Evolutionary conservation across 768 basidiomycete genomes (phyloP), one percentile per base, ranked within the genome.

Genomic region (Boletus vermiculosoides): DNA sequence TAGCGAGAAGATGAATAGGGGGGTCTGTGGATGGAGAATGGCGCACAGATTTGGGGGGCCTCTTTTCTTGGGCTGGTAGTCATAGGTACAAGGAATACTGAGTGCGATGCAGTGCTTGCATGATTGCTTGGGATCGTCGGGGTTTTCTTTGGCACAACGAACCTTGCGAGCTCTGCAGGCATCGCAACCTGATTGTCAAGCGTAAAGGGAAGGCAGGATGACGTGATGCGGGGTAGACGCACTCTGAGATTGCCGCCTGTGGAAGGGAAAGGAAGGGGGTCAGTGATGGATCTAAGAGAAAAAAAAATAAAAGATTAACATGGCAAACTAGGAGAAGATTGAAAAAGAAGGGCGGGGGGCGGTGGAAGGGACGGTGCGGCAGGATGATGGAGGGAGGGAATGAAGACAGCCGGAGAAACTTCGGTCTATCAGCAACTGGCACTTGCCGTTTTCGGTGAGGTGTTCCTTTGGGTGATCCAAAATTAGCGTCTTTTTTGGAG

Each of bases 31-130:
- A 34, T 36, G 20, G 23, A 28, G 45, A 53, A 42, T 10, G 30
- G 68, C 85, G 73, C 73, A 95, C 90, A 94, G 78, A 72, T 95
- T 95, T 2, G 93, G 94, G 4, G 94, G 94, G 0, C 94, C 94
- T 54, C 94, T 79, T 73, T 95, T 95, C 79, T 94, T 94, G 20
- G 94, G 94, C 69, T 91, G 89, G 70, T 95, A 95, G 67, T 92
- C 89, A 63, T 94, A 96, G 1, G 90, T 93, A 71, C 94, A 94
- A 6, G 85, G 82, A 48, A 94, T 88, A 20, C 85, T 87, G 49
- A 94, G 83, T 0, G 87, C 81, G 63, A 88, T 78, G 70, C 92
- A 94, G 68, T 94, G 92, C 69, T 90, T 93, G 87, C 92, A 94
- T 9, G 87, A 79, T 61, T 84, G 84, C 71, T 86, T 88, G 11